Base-by-base conservation (phyloP, 2,329 filamentous ascomycete species). In the Diaporthe caulivora region DNA sequence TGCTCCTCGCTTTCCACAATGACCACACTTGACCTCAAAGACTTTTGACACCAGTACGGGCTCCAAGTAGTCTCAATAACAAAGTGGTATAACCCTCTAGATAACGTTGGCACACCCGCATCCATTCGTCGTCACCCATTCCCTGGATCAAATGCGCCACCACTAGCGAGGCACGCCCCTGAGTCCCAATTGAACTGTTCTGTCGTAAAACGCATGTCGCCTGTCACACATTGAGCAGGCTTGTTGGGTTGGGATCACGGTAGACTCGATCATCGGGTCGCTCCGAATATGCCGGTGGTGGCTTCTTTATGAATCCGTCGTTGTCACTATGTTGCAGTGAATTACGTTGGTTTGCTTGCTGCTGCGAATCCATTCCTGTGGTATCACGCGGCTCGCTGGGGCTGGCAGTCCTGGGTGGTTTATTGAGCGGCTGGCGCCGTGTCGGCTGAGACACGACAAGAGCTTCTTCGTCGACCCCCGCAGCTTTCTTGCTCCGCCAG, bases 211-310 rank as follows among this genome's bases (percentile, higher is more conserved):
- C n/a, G 55, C 5, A 26, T 8, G 26, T 17, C 5, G 21, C 17
- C 6, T 8, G 26, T 51, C 60, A 65, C 1, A 51, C 29, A 51
- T 65, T 51, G 29, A 65, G 62, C 21, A 65, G 15, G 15, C 62
- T 51, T 3, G 44, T 40, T 24, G 62, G 62, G 6, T 65, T 65
- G 17, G 7, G 29, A n/a, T 65, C 62, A 21, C 44, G 44, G 40
- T 31, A 31, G 62, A 65, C 29, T 26, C 62, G 62, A 7, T 51
- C 62, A 37, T 51, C n/a, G 9, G 47, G 18, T 8, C 18, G 18
- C 24, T 49, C 60, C 21, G 42, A 34, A 21, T 65, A 65, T 13
- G 60, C 29, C 34, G 60, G 60, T 21, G 60, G 26, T 18, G 60
- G 60, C 21, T 65, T 18, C 44, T 65, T 21, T 1, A 44, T 42